Base-by-base conservation (phyloP, 2,329 filamentous ascomycete species). In the Pseudodiploospora longispora region DNA sequence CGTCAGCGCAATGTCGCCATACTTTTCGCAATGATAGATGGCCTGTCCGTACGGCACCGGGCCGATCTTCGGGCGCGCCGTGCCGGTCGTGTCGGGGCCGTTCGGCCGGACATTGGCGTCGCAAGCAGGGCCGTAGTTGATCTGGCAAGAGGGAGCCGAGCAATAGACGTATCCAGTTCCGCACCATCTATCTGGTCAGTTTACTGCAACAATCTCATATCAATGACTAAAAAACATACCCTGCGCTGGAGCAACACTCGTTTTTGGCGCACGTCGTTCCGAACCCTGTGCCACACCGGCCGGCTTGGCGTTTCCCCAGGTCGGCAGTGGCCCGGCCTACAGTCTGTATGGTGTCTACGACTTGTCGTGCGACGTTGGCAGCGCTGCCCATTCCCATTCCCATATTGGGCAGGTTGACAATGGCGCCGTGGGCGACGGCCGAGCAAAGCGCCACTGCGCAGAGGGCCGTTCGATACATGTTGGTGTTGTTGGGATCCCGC, bases 61-160 rank as follows among this genome's bases (percentile, higher is more conserved):
- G 10, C 81, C 80, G 2, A 77, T 48, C 38, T 74, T 68, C 2
- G 75, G 66, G 6, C 81, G 71, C 19, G 69, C 57, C 38, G 82
- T 59, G 1, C 61, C 63, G 3, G 69, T 68, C 1, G 80, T 83
- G 47, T 78, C 74, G 6, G 67, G 63, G 2, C 80, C 80, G 0
- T 48, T 46, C 3, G 50, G 71, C 47, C 41, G 76, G 70, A 52
- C 66, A 51, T 82, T 82, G 42, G 73, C 78, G 50, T 82, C 78
- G 51, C 80, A 84, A 4, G 63, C 71, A 19, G 78, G 68, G n/a
- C 77, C 77, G 51, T 76, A 81, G 50, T 72, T 62, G 53, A 81
- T 76, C 56, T 78, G 70, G 55, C 80, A 84, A 42, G 79, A 72
- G 2, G 80, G 80, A 19, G 78, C 72, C 30, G 70, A 69, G 61